These are phyloP conservation scores for Sclerotinia trifoliorum DNA, from an alignment of 2,329 filamentous ascomycete genomes.

Conservation along the genomic window DNA sequence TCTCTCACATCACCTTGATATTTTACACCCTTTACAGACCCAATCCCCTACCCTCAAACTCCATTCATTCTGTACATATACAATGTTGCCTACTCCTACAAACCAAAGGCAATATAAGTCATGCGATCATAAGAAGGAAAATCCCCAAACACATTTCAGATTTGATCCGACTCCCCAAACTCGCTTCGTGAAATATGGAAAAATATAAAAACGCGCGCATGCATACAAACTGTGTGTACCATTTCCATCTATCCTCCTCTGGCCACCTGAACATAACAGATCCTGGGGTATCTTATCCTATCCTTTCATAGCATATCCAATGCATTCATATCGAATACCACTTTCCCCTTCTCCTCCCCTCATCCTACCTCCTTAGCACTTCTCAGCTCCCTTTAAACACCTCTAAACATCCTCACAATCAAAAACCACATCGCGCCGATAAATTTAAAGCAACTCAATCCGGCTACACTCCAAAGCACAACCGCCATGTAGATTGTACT, in stretches of 20 bases:
- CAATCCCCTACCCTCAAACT: background rate
- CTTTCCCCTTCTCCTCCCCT: background rate
- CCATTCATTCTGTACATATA: conserved; percentile 1
- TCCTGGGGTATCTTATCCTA: conserved; percentile 18
- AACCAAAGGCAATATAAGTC: background rate
- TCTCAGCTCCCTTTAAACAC: conserved; percentile 48
- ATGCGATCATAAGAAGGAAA: conserved; percentile 7
- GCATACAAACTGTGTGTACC: background rate
- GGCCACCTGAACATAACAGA: background rate
- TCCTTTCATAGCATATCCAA: conserved; percentile 6
- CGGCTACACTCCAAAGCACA: conserved; percentile 42
- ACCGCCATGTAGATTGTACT: conserved; percentile 40
- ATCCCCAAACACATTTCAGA: too few species aligned
- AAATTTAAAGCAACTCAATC: conserved; percentile 40
- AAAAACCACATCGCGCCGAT: conserved; percentile 55
- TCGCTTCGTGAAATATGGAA: background rate
- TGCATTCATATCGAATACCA: conserved; percentile 1
- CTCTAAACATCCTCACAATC: conserved; percentile 80
- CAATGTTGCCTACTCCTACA: background rate
- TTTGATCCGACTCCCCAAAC: background rate
- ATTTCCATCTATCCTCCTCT: background rate
- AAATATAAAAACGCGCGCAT: background rate
- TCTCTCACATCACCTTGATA: background rate
- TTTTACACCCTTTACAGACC: background rate
- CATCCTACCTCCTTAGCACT: background rate